Evolutionary conservation across 176 grass and related monocot species (phyloP).

Genomic region (maize (Zea mays)): DNA sequence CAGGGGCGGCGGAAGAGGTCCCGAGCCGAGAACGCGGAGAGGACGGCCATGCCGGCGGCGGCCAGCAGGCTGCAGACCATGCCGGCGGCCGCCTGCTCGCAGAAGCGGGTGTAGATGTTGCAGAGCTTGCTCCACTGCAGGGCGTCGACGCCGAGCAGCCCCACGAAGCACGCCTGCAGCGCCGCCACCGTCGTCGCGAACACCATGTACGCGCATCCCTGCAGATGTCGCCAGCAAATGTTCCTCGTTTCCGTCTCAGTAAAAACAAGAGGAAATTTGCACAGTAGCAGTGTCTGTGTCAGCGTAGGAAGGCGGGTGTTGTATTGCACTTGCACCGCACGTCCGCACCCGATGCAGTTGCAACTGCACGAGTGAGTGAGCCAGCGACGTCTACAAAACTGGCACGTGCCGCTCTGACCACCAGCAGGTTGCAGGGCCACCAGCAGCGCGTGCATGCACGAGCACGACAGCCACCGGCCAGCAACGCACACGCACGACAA

Average conservation of each 20-base stretch:
- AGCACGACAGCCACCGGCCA: not conserved
- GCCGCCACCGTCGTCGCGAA: constrained; percentile 27
- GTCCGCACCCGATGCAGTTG: not conserved
- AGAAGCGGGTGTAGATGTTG: constrained; percentile 71
- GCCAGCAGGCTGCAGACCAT: constrained; percentile 35
- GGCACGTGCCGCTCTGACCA: too few relatives aligned
- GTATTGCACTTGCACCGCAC: too few relatives aligned
- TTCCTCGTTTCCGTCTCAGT: not conserved
- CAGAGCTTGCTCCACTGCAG: constrained; percentile 65
- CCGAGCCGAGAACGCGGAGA: constrained; percentile 48
- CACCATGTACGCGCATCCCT: constrained; percentile 38
- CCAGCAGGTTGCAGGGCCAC: too few relatives aligned
- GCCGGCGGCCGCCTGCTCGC: constrained; percentile 48
- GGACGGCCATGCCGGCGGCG: constrained; percentile 40
- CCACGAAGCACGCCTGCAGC: constrained; percentile 37
- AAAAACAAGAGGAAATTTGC: not conserved
- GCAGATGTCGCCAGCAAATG: not conserved
- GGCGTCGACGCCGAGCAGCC: constrained; percentile 10
- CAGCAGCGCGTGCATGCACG: too few relatives aligned
- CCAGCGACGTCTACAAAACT: too few relatives aligned
- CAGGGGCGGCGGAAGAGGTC: constrained; percentile 32
- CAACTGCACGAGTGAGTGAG: not conserved
- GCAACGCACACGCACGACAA: not conserved
- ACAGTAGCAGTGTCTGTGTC: not conserved
- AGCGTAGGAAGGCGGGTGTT: not conserved